Percentiles rank a stretch among this genome's conserved stretches.
phyloP scores from a whole-genome alignment of 371 early-diverging fungal genomes.

The Mucor mucedo region DNA sequence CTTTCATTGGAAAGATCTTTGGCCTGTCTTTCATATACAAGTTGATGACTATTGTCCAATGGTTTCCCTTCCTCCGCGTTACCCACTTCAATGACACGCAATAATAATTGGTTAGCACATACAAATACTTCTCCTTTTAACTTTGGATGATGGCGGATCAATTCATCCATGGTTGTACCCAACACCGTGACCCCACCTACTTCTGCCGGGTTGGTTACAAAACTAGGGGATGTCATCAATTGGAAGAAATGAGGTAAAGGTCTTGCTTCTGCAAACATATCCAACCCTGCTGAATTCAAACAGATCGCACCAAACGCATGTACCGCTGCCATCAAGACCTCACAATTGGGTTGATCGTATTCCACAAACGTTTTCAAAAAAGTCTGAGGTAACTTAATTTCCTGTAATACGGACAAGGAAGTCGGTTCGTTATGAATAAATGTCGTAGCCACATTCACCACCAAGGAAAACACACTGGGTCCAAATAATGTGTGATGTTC shows the following conservation, averaged over 20 bases:
- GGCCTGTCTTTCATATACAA: constrained; percentile 43
- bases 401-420: constrained; percentile 87
- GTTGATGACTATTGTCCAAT: constrained; percentile 48
- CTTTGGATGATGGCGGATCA: constrained; percentile 92
- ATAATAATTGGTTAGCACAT: constrained; percentile 69
- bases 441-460: constrained; percentile 89
- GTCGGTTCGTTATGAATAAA: constrained; percentile 98
- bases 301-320: constrained; percentile 97
- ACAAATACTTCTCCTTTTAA: constrained; percentile 72
- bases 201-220: constrained; percentile 79
- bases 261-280: constrained; percentile 74
- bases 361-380: constrained; percentile 71
- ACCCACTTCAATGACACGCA: constrained; percentile 55
- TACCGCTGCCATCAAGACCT: constrained; percentile 73
- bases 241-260: constrained; percentile 77
- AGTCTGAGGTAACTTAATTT: constrained; percentile 81
- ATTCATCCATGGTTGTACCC: constrained; percentile 90
- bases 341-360: constrained; percentile 73
- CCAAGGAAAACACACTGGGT: constrained; percentile 68
- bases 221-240: constrained; percentile 73
- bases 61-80: constrained; percentile 43
- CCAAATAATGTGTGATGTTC: constrained; percentile 77
- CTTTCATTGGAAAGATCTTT: constrained; percentile 13
- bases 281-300: constrained; percentile 83
- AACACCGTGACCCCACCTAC: constrained; percentile 78